Conservation (phyloP, 495 filamentous ascomycete genomes). For the Tuber borchii region DNA sequence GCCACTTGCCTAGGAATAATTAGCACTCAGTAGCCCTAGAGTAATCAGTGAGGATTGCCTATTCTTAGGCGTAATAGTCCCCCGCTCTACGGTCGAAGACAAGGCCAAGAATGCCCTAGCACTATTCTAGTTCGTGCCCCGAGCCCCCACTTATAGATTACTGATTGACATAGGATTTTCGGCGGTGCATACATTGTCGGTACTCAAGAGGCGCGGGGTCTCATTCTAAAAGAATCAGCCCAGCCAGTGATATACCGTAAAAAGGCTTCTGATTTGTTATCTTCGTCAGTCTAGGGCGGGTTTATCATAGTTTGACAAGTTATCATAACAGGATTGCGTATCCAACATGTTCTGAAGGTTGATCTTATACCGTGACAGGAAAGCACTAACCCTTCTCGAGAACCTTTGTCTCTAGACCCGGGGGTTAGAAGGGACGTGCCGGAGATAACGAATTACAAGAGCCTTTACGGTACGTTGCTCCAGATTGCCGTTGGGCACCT, state of each 20-base stretch:
- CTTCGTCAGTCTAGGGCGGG: no score
- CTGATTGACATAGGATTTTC: conserved; percentile 35
- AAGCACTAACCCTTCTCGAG: no score
- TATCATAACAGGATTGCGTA: no score
- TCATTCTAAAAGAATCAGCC: conserved; percentile 47
- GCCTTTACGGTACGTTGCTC: conserved; percentile 44
- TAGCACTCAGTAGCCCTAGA: no score
- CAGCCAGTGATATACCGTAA: conserved; percentile 50
- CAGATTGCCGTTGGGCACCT: conserved; percentile 61
- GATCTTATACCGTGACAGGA: no score
- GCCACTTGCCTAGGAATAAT: neutral
- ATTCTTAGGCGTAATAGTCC: conserved; percentile 28
- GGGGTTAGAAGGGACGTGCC: no score
- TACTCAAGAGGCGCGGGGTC: conserved; percentile 46
- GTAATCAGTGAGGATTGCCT: conserved; percentile 13
- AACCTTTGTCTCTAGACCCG: no score
- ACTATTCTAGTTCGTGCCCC: conserved; percentile 10
- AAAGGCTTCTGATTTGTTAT: no score
- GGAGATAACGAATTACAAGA: no score
- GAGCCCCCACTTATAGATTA: neutral
- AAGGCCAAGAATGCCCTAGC: conserved; percentile 7
- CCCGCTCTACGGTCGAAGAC: conserved; percentile 4
- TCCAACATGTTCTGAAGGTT: no score
- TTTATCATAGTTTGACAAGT: no score
- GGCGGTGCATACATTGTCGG: conserved; percentile 55